Conservation (phyloP, 257 asterid genomes). For the Primulina eburnea region DNA sequence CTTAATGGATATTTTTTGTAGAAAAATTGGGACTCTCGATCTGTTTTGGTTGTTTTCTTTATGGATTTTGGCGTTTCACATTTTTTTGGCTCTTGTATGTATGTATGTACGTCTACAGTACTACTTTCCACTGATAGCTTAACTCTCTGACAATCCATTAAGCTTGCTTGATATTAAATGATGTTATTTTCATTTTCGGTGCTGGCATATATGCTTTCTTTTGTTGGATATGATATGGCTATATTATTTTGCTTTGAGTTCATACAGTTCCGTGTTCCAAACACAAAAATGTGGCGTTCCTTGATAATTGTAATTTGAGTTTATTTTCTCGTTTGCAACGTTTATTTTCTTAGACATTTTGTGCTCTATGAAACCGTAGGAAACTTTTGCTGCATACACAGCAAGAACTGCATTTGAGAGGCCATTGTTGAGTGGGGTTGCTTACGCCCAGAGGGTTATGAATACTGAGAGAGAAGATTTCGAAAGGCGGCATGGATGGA, state of each 20-base stretch:
- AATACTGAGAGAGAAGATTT: constrained; percentile 67
- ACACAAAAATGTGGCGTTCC: neutral
- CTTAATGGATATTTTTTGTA: neutral
- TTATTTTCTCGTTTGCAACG: neutral
- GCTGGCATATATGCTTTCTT: neutral
- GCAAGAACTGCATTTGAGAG: constrained; percentile 91
- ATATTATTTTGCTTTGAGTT: neutral
- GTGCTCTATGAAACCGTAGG: constrained; percentile 40
- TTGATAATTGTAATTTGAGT: neutral
- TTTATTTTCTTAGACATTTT: neutral
- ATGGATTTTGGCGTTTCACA: neutral
- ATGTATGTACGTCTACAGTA: no score
- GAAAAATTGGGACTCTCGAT: neutral
- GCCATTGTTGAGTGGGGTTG: constrained; percentile 91
- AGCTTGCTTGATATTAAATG: neutral
- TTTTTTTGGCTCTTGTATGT: neutral
- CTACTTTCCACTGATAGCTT: neutral
- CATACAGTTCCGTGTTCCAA: neutral
- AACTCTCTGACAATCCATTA: no score
- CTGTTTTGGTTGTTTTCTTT: neutral
- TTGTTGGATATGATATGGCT: neutral
- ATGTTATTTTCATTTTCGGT: neutral
- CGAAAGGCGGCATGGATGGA: constrained; percentile 80
- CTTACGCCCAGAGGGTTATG: constrained; percentile 82
- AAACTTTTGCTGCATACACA: constrained; percentile 85